Base-by-base conservation (phyloP, 331 rosid genomes). In the Pyracantha coccinea region DNA sequence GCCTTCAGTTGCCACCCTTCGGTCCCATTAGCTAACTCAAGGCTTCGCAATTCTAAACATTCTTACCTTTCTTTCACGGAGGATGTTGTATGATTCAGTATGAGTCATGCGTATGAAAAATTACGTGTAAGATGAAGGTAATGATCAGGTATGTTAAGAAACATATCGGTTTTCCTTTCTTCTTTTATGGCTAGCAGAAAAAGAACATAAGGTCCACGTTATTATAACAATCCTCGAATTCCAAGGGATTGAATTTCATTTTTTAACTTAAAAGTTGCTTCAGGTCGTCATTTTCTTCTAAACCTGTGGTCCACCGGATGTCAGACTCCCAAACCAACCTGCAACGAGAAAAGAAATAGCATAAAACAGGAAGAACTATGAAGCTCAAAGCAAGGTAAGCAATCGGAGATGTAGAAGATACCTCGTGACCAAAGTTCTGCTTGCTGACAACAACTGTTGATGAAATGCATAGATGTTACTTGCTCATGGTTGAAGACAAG, bases 401-500 rank as follows among this genome's bases (percentile, higher is more conserved):
- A 54, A 31, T 32, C 53, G 55, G 5, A 60, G 23, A 11, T 67
- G 60, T 23, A 69, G 29, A 28, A 3, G 32, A 38, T 81, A 89
- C 87, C 92, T 69, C 24, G 6, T 47, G 20, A 23, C 64, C 66
- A 77, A 73, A 77, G 50, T 47, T 84, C 81, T 41, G 76, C 60
- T 69, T 15, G 57, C 57, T 57, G 79, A 65, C 68, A 38, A 16
- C 67, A 66, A 74, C 17, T 14, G 66, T 66, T 35, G 44, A 68
- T 54, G 29, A 71, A 67, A 58, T 53, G 19, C 66, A 55, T 73
- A 13, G 19, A 45, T 71, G 35, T 83, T 83, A 92, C 91, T 92
- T 92, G 89, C 87, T 89, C 93, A 94, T 86, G 21, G 93, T 86
- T 57, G 99, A 85, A 66, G 99, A 94, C 86, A 94, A 68, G 77